Evolutionary conservation across 768 basidiomycete species (phyloP), one percentile per base, ranked within the genome.

Genomic region (Psilocybe subaeruginosa): DNA sequence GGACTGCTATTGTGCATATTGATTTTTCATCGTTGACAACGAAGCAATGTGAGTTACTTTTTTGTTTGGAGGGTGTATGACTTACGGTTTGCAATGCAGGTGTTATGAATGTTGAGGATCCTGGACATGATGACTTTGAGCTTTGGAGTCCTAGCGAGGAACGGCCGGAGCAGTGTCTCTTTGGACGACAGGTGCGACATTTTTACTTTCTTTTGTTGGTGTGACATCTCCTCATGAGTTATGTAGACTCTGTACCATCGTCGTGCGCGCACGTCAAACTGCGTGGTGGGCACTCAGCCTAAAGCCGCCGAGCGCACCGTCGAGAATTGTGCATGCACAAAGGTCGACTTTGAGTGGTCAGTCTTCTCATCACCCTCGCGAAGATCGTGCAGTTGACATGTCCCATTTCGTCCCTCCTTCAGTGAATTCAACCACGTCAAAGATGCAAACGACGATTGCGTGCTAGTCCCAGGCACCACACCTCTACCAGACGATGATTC

Each of bases 91-190:
- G 12, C 17, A 17, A 14, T 64, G 1, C 62, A 97, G 95, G 96
- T 73, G 75, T 80, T 1, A 76, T 96, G 49, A 85, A 82, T 61
- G 54, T 83, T 4, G 83, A 94, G 1, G 77, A 97, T 68, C 89
- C 95, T 6, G 82, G 81, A 16, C 77, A 89, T 41, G 96, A 98
- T 70, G 97, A 99, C 76, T 99, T 99, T 70, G 96, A 99, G 72
- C 76, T 97, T 1, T 99, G 97, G 97, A 95, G 91, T 70, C 97
- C 97, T 0, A 93, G 92, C 60, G 91, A 96, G 69, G 88, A 88
- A 49, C 86, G 97, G n/a, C 77, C 83, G 35, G 95, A 99, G 69
- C 78, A 79, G 7, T 99, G 97, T 75, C 77, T 99, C 29, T 99
- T 99, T 65, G 97, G 97, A 19, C 85, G 91, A 60, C 92, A 93